A percentile compares a stretch with the other conserved stretches of the same genome.
Conservation (phyloP, 306 rosid species). For the Lagenaria siceraria region DNA sequence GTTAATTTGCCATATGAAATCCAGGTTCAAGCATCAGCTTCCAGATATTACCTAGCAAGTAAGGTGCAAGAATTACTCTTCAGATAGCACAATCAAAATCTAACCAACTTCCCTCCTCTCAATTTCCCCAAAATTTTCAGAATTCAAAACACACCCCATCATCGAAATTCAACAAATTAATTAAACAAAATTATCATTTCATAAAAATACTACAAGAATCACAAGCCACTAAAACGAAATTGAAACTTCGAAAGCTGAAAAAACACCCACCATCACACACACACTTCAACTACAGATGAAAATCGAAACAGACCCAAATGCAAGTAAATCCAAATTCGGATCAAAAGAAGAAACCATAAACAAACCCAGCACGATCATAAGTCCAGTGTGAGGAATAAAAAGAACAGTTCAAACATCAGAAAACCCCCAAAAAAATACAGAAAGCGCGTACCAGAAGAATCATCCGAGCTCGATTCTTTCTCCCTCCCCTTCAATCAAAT, state of each 20-base stretch:
- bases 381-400: background rate
- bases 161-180: background rate
- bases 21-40: background rate
- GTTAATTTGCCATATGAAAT: background rate
- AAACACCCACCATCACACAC: background rate
- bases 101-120: background rate
- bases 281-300: background rate
- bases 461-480: background rate
- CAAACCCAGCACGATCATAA: background rate
- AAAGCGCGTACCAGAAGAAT: conserved; percentile 4
- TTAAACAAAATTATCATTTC: background rate
- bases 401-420: background rate
- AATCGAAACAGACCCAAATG: background rate
- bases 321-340: background rate
- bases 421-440: background rate
- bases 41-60: conserved; percentile 5
- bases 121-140: background rate
- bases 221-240: background rate
- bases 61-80: background rate
- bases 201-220: background rate
- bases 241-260: background rate
- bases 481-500: background rate
- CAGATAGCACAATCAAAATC: background rate
- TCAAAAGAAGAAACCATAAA: background rate
- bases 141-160: conserved; percentile 3